Evolutionary conservation across 2,329 filamentous ascomycete species (phyloP).

Genomic region (Calonectria leucothoes): DNA sequence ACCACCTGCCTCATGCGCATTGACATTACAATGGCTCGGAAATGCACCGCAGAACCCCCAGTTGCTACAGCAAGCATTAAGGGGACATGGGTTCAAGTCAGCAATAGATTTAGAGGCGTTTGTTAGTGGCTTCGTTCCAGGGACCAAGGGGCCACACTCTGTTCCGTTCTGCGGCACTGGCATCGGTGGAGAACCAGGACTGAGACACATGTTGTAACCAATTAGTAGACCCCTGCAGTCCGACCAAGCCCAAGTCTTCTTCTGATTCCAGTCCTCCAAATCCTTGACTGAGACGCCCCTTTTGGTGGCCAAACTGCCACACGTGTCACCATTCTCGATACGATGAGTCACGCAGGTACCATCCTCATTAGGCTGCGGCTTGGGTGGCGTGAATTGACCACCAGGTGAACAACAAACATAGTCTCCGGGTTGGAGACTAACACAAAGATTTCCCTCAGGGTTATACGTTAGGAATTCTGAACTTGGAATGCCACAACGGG

Average conservation of each 20-base stretch:
- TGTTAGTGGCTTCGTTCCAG: background rate
- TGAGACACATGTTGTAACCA: slow-evolving; percentile 20
- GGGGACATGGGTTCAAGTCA: background rate
- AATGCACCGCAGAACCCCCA: background rate
- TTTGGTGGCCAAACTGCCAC: slow-evolving; percentile 40
- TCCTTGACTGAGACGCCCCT: slow-evolving; percentile 28
- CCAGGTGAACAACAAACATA: slow-evolving; percentile 49
- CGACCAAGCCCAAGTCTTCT: slow-evolving; percentile 39
- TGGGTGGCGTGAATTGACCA: slow-evolving; percentile 3
- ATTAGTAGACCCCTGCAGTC: slow-evolving; percentile 26
- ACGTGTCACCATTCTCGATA: slow-evolving; percentile 43
- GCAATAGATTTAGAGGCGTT: background rate
- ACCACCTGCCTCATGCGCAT: background rate
- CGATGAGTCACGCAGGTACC: slow-evolving; percentile 46
- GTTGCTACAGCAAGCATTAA: background rate
- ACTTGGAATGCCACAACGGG: background rate
- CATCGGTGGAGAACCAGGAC: background rate
- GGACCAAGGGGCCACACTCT: background rate
- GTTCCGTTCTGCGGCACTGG: background rate
- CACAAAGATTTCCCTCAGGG: background rate
- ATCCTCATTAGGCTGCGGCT: slow-evolving; percentile 46
- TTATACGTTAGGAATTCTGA: background rate
- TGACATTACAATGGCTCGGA: background rate
- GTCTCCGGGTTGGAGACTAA: slow-evolving; percentile 18
- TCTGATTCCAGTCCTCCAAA: slow-evolving; percentile 40